Conservation (phyloP, 2,329 filamentous ascomycete species). For the Alternaria novae-zelandiae region DNA sequence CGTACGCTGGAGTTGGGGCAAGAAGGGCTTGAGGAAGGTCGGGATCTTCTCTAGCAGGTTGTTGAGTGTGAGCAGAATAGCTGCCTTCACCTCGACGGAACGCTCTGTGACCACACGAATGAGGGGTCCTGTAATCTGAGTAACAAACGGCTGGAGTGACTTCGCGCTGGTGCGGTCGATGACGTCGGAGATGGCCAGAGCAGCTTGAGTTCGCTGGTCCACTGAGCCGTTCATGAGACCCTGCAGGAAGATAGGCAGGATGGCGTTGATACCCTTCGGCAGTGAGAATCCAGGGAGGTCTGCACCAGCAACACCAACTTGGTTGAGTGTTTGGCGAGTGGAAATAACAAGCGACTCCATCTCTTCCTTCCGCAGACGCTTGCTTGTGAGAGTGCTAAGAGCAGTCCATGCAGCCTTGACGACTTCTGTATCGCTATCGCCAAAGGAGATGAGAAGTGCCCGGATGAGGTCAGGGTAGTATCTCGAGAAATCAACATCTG, state of each 20-base stretch:
- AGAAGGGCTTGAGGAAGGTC: slow-evolving; percentile 90
- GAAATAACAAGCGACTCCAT: slow-evolving; percentile 93
- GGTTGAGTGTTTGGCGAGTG: slow-evolving; percentile 82
- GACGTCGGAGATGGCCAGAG: slow-evolving; percentile 92
- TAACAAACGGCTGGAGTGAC: slow-evolving; percentile 91
- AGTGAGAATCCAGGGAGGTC: slow-evolving; percentile 86
- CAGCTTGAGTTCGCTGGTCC: slow-evolving; percentile 90
- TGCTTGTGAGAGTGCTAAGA: slow-evolving; percentile 79
- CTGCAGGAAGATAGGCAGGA: slow-evolving; percentile 95
- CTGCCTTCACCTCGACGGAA: slow-evolving; percentile 93
- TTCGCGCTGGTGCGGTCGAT: slow-evolving; percentile 90
- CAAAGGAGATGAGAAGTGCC: slow-evolving; percentile 87
- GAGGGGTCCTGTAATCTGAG: slow-evolving; percentile 94
- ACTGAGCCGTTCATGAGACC: slow-evolving; percentile 95
- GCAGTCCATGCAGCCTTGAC: slow-evolving; percentile 91
- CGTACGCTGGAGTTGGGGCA: slow-evolving; percentile 93
- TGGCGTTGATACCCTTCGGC: slow-evolving; percentile 95
- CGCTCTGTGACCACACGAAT: slow-evolving; percentile 98
- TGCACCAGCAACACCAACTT: slow-evolving; percentile 85
- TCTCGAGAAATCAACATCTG: slow-evolving; percentile 87
- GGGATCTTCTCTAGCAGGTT: slow-evolving; percentile 97
- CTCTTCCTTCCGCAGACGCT: slow-evolving; percentile 91
- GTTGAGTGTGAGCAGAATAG: slow-evolving; percentile 92
- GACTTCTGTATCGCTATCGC: slow-evolving; percentile 81
- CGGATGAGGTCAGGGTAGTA: slow-evolving; percentile 97